Evolutionary conservation across 2,329 filamentous ascomycete species (phyloP).

Genomic region (Claviceps monticola): DNA sequence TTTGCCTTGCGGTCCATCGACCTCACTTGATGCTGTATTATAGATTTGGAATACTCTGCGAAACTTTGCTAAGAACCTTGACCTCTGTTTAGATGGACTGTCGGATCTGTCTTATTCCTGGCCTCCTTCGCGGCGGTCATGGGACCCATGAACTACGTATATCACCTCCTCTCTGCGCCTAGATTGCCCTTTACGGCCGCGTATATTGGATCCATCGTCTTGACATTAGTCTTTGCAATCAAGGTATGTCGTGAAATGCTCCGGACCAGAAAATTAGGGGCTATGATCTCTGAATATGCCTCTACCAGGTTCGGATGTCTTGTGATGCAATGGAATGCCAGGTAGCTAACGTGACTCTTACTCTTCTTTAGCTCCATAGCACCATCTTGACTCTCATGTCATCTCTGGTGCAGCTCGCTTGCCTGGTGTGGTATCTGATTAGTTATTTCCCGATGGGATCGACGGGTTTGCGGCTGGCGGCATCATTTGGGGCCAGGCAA

Average conservation of each 20-base stretch:
- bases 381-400: slow-evolving; percentile 76
- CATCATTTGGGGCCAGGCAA: slow-evolving; percentile 70
- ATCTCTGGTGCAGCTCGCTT: slow-evolving; percentile 69
- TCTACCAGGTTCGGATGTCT: too few relatives aligned
- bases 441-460: slow-evolving; percentile 98
- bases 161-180: slow-evolving; percentile 71
- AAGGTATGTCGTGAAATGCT: slow-evolving; percentile 51
- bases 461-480: slow-evolving; percentile 72
- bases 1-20: neutral
- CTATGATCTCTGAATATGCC: neutral
- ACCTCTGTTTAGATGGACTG: slow-evolving; percentile 55
- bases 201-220: slow-evolving; percentile 82
- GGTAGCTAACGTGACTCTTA: slow-evolving; percentile 4
- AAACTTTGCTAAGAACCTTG: slow-evolving; percentile 13
- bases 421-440: slow-evolving; percentile 82
- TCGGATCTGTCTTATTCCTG: slow-evolving; percentile 82
- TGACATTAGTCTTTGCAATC: slow-evolving; percentile 85
- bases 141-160: slow-evolving; percentile 71
- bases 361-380: slow-evolving; percentile 54
- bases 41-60: neutral
- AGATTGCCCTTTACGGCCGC: slow-evolving; percentile 84
- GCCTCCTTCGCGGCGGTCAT: slow-evolving; percentile 88
- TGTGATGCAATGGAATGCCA: neutral
- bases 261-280: neutral
- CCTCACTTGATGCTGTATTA: neutral